Evolutionary conservation across 2,329 filamentous ascomycete genomes (phyloP), one percentile per base, ranked within the genome.

Genomic region (Verticillium dahliae): DNA sequence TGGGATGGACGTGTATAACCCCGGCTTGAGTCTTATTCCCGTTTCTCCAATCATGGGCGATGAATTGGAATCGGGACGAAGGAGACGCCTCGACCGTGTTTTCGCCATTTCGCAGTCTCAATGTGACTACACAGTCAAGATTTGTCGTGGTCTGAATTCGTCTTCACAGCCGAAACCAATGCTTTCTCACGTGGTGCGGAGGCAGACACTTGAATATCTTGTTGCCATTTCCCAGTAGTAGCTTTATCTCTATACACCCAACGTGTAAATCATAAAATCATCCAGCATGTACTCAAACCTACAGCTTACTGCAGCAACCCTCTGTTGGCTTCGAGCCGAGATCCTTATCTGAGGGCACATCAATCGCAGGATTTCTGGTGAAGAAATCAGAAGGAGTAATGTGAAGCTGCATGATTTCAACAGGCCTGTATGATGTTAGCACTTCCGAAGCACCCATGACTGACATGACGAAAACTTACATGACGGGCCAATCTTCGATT

Each of bases 401-500:
- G 6, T 71, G 66, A 2, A 81, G 74, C 63, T 76, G 77, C 14
- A 81, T 68, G 27, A 74, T 78, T 67, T 88, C 85, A 57, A 82
- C 80, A 0, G 84, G 84, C 86, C 84, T 65, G 4, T 0, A 1
- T 2, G 9, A 0, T 0, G 18, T 38, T 38, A 39, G 55, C 4
- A 10, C 37, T 39, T 4, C 15, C 11, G 11, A 39, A 1, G 15
- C 37, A 39, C 10, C 6, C 37, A 10, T 13, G 15, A 13, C 11
- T 14, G 37, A 4, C 10, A 38, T 13, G 33, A 2, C 2, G 15
- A 22, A n/a, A 31, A 75, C 79, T 6, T 80, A 82, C 83, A 86
- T 86, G 54, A 85, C 81, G 0, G 83, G 83, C 72, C 84, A 85
- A 65, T 86, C 83, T 65, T 86, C 83, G 50, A 81, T 76, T 5